phyloP scores from a whole-genome alignment of 2,329 filamentous ascomycete genomes.

The Ceratocystis huliohia region DNA sequence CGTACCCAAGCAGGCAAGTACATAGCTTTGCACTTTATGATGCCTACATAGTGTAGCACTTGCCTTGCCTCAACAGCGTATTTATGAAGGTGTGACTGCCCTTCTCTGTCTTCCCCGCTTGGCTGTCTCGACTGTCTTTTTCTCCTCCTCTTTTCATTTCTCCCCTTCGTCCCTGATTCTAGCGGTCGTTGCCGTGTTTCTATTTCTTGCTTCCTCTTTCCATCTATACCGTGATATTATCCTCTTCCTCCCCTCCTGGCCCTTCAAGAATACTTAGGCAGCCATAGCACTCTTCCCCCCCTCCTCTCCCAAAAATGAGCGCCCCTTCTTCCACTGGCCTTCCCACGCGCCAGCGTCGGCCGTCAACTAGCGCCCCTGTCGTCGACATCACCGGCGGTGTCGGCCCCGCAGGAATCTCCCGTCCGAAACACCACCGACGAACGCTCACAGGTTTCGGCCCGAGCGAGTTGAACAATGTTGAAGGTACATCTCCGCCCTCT shows the following conservation, averaged over 20 bases:
- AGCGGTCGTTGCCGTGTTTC: background rate
- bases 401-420: conserved; percentile 67
- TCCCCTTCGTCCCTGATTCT: background rate
- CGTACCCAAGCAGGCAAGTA: too few species aligned
- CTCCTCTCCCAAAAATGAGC: conserved; percentile 18
- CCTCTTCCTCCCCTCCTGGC: background rate
- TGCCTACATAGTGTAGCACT: background rate
- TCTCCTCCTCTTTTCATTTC: background rate
- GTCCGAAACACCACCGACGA: conserved; percentile 82
- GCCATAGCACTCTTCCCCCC: background rate
- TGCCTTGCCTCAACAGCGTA: background rate
- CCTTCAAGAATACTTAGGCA: too few species aligned
- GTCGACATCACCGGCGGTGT: conserved; percentile 76
- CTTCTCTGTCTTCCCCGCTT: background rate
- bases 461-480: conserved; percentile 82
- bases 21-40: background rate
- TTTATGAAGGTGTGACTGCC: background rate
- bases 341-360: conserved; percentile 62
- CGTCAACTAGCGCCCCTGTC: conserved; percentile 70
- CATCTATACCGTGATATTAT: background rate
- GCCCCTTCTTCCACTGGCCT: conserved; percentile 25
- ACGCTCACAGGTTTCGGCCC: conserved; percentile 92
- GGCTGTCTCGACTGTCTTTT: background rate
- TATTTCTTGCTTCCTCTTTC: background rate
- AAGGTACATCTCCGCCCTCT: conserved; percentile 44